These are phyloP conservation scores for Irpex sp. DNA, from an alignment of 1,284 basidiomycete genomes.

Conservation along the genomic window DNA sequence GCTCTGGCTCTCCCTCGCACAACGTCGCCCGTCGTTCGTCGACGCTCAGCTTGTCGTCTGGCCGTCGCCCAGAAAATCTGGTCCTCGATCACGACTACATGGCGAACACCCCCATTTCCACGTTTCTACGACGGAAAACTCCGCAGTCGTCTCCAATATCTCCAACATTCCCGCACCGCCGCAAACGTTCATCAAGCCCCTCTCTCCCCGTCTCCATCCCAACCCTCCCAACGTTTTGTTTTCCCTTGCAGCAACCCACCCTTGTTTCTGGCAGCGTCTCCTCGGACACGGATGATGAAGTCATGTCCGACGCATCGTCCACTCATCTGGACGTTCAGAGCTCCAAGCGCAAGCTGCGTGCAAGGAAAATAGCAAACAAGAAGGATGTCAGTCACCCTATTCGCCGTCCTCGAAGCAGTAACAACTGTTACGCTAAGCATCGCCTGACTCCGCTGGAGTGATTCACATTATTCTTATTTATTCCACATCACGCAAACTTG, in stretches of 20 bases:
- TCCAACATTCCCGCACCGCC: constrained; percentile 50
- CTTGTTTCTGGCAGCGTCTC: constrained; percentile 13
- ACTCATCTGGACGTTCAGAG: background rate
- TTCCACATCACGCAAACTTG: background rate
- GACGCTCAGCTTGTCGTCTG: constrained; percentile 9
- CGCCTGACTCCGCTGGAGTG: background rate
- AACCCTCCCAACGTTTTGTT: constrained; percentile 42
- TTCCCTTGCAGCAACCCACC: constrained; percentile 13
- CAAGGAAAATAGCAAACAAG: background rate
- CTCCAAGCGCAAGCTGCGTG: constrained; percentile 2
- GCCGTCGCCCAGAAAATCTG: constrained; percentile 24
- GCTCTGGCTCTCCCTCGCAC: constrained; percentile 32
- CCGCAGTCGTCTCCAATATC: constrained; percentile 69
- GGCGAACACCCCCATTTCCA: constrained; percentile 66
- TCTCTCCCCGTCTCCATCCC: constrained; percentile 57
- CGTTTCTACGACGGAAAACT: constrained; percentile 71
- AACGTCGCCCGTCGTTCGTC: constrained; percentile 12
- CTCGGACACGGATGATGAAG: constrained; percentile 30
- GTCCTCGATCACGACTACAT: constrained; percentile 32
- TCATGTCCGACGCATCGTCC: constrained; percentile 15
- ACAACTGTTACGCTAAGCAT: background rate
- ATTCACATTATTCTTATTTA: background rate
- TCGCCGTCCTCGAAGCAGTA: background rate
- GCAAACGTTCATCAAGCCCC: constrained; percentile 28
- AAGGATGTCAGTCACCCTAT: background rate